Evolutionary conservation across 441 rosid species (phyloP).

Genomic region (Gossypium trilobum): DNA sequence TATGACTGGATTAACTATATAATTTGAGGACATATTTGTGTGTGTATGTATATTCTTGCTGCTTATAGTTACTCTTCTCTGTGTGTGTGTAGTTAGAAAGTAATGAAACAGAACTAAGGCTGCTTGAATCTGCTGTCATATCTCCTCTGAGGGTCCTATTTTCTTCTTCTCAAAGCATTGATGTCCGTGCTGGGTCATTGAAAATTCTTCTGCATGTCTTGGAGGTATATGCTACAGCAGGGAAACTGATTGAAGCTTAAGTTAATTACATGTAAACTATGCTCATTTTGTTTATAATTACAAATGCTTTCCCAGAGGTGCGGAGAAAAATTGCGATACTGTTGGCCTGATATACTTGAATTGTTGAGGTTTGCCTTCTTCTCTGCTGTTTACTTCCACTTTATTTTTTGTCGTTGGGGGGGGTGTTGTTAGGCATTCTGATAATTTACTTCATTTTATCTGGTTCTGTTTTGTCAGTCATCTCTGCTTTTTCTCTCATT

Average conservation of each 20-base stretch:
- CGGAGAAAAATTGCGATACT: conserved; percentile 76
- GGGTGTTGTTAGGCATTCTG: neutral
- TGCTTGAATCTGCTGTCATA: conserved; percentile 78
- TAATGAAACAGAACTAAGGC: conserved; percentile 42
- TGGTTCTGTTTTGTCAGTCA: conserved; percentile 21
- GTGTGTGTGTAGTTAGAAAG: conserved; percentile 42
- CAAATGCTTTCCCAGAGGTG: conserved; percentile 53
- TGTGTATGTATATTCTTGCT: conserved; percentile 10
- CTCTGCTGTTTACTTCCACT: conserved; percentile 4
- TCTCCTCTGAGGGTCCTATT: conserved; percentile 80
- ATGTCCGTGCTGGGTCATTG: conserved; percentile 81
- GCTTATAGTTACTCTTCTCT: conserved; percentile 8
- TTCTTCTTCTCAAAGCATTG: conserved; percentile 67
- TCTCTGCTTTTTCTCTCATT: conserved; percentile 12
- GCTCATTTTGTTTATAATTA: conserved; percentile 16
- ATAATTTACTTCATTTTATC: conserved; percentile 11
- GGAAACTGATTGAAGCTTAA: conserved; percentile 19
- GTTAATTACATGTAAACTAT: conserved; percentile 14
- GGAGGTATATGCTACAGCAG: conserved; percentile 53
- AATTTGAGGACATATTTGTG: conserved; percentile 14
- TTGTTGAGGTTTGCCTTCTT: conserved; percentile 60
- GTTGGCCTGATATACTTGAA: conserved; percentile 91
- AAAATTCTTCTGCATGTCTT: conserved; percentile 93
- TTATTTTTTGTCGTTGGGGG: neutral
- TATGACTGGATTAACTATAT: conserved; percentile 9